These are phyloP conservation scores for Smallanthus sonchifolius DNA, from an alignment of 129 eudicot species.

Conservation along the genomic window DNA sequence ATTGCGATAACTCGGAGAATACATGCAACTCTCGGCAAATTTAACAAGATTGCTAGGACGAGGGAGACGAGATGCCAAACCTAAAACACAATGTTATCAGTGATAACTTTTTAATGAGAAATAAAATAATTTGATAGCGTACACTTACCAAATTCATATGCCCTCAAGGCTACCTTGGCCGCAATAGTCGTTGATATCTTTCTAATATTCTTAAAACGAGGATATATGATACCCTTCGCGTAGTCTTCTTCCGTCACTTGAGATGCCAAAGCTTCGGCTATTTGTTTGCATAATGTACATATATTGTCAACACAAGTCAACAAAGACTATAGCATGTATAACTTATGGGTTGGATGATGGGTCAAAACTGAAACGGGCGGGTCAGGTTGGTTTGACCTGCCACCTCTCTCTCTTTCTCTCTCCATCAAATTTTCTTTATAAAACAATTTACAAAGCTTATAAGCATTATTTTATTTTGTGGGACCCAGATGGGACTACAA, in stretches of 20 bases:
- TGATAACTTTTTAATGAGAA: neutral
- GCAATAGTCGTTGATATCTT: slow-evolving; percentile 77
- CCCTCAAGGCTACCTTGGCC: slow-evolving; percentile 69
- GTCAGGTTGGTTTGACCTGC: neutral
- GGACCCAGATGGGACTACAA: neutral
- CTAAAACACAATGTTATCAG: slow-evolving; percentile 23
- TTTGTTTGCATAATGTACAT: neutral
- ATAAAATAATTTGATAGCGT: neutral
- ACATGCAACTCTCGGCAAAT: slow-evolving; percentile 94
- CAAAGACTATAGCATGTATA: neutral
- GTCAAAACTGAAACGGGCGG: neutral
- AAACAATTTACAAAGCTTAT: no score
- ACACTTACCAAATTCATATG: slow-evolving; percentile 73
- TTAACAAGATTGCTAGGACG: slow-evolving; percentile 71
- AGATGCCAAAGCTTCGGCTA: slow-evolving; percentile 92
- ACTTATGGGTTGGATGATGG: neutral
- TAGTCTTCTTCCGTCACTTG: slow-evolving; percentile 70
- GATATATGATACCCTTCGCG: slow-evolving; percentile 74
- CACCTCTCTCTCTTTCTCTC: no score
- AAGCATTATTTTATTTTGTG: neutral
- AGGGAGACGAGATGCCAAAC: slow-evolving; percentile 83
- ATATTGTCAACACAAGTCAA: neutral
- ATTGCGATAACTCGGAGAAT: slow-evolving; percentile 71
- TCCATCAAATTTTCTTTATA: no score
- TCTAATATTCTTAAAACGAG: slow-evolving; percentile 65